Conservation (phyloP, 495 filamentous ascomycete species). For the Chaetomium fimeti region DNA sequence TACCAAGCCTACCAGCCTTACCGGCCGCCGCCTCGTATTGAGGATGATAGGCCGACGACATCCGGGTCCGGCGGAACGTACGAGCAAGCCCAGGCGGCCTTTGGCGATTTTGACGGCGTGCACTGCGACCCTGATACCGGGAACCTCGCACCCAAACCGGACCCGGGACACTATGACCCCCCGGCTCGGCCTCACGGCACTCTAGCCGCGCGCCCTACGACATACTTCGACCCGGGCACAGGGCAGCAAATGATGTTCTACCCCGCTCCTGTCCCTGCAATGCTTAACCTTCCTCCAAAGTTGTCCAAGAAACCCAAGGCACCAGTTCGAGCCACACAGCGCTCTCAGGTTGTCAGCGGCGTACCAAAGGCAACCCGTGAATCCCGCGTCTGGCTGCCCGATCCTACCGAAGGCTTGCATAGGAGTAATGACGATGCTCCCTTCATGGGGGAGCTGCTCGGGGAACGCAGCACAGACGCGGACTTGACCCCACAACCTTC, state of each 20-base stretch:
- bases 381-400: constrained; percentile 51
- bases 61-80: constrained; percentile 66
- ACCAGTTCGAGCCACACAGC: constrained; percentile 60
- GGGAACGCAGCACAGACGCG: constrained; percentile 7
- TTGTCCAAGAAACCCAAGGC: constrained; percentile 71
- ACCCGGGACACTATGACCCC: constrained; percentile 17
- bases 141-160: constrained; percentile 31
- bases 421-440: constrained; percentile 24
- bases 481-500: not conserved
- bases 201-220: constrained; percentile 46
- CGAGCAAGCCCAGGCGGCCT: constrained; percentile 67
- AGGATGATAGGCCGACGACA: constrained; percentile 40
- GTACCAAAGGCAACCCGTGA: constrained; percentile 39
- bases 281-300: constrained; percentile 87
- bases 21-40: not conserved
- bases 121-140: constrained; percentile 63
- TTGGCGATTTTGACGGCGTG: constrained; percentile 91
- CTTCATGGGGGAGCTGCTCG: constrained; percentile 27
- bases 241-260: constrained; percentile 87
- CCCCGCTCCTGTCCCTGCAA: constrained; percentile 88
- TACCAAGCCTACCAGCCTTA: constrained; percentile 31
- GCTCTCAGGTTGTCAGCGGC: constrained; percentile 58
- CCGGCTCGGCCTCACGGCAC: constrained; percentile 29
- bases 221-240: constrained; percentile 62
- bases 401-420: constrained; percentile 35